A percentile compares a stretch with the other conserved stretches of the same genome.
Evolutionary conservation across 768 basidiomycete species (phyloP).

Genomic region (Amanita pallidorosea): DNA sequence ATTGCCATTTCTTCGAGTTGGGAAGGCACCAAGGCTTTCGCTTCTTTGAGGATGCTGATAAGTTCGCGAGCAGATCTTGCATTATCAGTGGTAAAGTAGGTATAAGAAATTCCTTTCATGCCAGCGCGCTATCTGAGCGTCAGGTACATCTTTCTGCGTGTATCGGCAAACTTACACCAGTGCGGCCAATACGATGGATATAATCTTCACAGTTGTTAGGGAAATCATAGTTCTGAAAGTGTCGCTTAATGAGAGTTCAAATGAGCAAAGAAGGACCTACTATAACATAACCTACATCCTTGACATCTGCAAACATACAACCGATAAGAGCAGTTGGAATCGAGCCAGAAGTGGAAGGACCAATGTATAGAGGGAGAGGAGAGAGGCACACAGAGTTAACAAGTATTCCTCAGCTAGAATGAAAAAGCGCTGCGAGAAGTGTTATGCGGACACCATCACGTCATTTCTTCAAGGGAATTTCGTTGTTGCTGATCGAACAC

Average conservation of each 20-base stretch:
- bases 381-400: conserved; percentile 14
- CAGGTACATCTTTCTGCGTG: conserved; percentile 9
- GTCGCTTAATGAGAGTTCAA: conserved; percentile 5
- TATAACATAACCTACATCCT: conserved; percentile 97
- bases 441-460: background rate
- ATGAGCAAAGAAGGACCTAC: conserved; percentile 34
- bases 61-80: conserved; percentile 92
- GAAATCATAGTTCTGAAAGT: conserved; percentile 83
- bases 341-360: conserved; percentile 13
- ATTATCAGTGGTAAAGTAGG: conserved; percentile 96
- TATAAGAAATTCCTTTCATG: conserved; percentile 85
- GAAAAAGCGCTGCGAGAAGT: conserved; percentile 11
- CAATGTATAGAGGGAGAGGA: conserved; percentile 15
- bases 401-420: conserved; percentile 2
- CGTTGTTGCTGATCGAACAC: background rate
- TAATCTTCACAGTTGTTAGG: conserved; percentile 98
- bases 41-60: conserved; percentile 74
- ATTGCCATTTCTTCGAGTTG: conserved; percentile 90
- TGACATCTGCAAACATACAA: conserved; percentile 66
- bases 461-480: conserved; percentile 4
- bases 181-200: conserved; percentile 97
- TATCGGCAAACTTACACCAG: conserved; percentile 49
- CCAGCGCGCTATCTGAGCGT: conserved; percentile 61
- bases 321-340: conserved; percentile 22
- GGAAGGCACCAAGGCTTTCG: conserved; percentile 76